Conservation (phyloP, 2,329 filamentous ascomycete genomes). For the Ophiosphaerella herpotricha region DNA sequence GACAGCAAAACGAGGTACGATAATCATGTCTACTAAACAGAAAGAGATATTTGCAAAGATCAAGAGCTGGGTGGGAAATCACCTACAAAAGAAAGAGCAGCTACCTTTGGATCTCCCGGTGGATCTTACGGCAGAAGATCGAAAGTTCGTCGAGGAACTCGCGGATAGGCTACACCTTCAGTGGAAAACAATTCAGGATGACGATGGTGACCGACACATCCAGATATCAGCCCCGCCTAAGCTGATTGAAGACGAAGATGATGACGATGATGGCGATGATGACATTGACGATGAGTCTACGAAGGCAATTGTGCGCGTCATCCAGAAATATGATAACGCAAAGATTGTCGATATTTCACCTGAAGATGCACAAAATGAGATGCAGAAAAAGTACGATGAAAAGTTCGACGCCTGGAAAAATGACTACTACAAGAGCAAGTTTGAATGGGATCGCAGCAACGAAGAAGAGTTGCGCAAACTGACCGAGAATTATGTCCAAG, state of each 20-base stretch:
- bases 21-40: constrained; percentile 79
- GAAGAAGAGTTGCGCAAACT: constrained; percentile 80
- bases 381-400: constrained; percentile 83
- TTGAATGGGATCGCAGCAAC: constrained; percentile 82
- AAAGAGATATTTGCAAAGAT: constrained; percentile 81
- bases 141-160: constrained; percentile 89
- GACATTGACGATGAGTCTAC: constrained; percentile 81
- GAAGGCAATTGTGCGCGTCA: constrained; percentile 80
- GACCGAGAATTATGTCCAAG: constrained; percentile 96
- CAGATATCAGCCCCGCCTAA: constrained; percentile 64
- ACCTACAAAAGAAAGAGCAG: constrained; percentile 52
- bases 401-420: constrained; percentile 95
- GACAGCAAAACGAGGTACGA: constrained; percentile 62
- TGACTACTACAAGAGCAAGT: constrained; percentile 88
- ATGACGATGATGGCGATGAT: constrained; percentile 66
- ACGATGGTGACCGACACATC: constrained; percentile 68
- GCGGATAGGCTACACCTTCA: constrained; percentile 70
- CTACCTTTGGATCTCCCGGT: constrained; percentile 72
- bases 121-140: constrained; percentile 77
- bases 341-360: constrained; percentile 78
- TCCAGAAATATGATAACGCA: constrained; percentile 90
- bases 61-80: constrained; percentile 78
- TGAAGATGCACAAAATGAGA: constrained; percentile 77
- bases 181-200: constrained; percentile 67
- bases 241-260: constrained; percentile 54